A percentile compares a stretch with the other conserved stretches of the same genome.
Evolutionary conservation across 176 grass and related monocot genomes (phyloP).

Genomic region (Bromus sterilis): DNA sequence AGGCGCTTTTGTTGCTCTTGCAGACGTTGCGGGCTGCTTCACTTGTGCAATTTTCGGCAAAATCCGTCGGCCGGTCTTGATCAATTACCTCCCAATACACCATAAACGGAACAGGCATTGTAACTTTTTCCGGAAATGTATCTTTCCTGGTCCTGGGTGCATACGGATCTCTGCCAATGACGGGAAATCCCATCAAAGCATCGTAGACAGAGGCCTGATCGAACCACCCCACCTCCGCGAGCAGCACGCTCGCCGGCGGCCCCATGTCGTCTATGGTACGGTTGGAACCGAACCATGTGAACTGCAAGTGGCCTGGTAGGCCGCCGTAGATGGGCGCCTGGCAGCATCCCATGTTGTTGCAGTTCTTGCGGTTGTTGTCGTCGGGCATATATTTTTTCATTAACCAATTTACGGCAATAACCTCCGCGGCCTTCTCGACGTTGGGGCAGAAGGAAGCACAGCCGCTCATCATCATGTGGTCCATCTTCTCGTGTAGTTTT

Average conservation of each 20-base stretch:
- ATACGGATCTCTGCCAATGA: too few species aligned
- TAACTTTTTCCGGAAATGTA: too few species aligned
- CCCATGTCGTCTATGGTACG: not conserved
- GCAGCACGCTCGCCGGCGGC: not conserved
- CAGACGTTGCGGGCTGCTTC: not conserved
- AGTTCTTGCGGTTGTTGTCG: not conserved
- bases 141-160: too few species aligned
- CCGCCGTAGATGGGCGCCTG: not conserved
- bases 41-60: not conserved
- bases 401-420: too few species aligned
- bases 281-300: not conserved
- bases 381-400: not conserved
- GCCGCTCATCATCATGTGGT: not conserved
- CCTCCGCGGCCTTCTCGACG: not conserved
- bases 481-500: not conserved
- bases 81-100: not conserved
- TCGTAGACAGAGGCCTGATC: not conserved
- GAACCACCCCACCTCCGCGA: constrained; percentile 17
- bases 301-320: not conserved
- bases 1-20: constrained; percentile 12
- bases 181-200: not conserved
- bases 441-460: constrained; percentile 18
- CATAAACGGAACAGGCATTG: not conserved
- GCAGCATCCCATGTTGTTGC: not conserved
- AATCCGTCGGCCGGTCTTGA: not conserved